These are phyloP conservation scores for Coemansia sp. DNA, from an alignment of 192 early-diverging fungal genomes.

Conservation along the genomic window DNA sequence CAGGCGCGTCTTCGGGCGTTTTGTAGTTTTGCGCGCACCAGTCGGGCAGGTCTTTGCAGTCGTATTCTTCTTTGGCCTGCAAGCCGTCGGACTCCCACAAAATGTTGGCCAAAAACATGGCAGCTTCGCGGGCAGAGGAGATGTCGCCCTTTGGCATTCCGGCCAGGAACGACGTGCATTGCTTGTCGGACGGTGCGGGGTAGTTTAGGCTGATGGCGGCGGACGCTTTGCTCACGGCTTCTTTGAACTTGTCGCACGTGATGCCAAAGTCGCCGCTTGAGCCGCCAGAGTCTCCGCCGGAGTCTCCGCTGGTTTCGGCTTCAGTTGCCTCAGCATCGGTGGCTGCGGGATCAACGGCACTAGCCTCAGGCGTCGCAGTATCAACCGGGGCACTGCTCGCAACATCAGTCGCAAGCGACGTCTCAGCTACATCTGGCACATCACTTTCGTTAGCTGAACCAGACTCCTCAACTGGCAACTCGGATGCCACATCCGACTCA, in stretches of 20 bases:
- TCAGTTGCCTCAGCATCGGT: neutral
- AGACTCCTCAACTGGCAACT: neutral
- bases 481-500: neutral
- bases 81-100: constrained; percentile 55
- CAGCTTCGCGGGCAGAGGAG: constrained; percentile 42
- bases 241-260: constrained; percentile 45
- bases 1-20: constrained; percentile 33
- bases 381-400: constrained; percentile 1
- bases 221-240: constrained; percentile 44
- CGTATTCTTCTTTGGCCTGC: constrained; percentile 48
- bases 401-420: neutral
- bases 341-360: neutral
- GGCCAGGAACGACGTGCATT: constrained; percentile 48
- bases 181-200: constrained; percentile 26
- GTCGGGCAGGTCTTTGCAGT: constrained; percentile 36
- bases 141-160: constrained; percentile 41
- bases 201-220: constrained; percentile 36
- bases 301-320: constrained; percentile 5
- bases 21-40: constrained; percentile 49
- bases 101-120: constrained; percentile 56
- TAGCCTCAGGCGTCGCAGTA: neutral
- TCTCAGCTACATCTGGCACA: constrained; percentile 11
- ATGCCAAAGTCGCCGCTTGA: constrained; percentile 26
- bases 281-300: neutral
- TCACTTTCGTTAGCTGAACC: constrained; percentile 7